These are phyloP conservation scores for Trichoderma sp. DNA, from an alignment of 2,329 filamentous ascomycete species.

Conservation along the genomic window DNA sequence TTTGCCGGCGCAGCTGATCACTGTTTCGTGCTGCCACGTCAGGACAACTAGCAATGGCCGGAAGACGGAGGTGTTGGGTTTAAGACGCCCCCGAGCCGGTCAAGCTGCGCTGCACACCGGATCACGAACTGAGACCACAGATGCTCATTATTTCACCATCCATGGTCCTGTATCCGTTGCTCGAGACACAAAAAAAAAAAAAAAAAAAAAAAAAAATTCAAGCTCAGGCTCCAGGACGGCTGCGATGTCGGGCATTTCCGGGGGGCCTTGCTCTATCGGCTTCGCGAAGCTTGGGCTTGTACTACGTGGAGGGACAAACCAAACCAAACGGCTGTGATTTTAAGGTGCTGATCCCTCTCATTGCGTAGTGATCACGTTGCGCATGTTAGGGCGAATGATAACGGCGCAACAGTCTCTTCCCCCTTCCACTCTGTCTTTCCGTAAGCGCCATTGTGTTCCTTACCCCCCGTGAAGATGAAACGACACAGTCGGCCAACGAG, in stretches of 20 bases:
- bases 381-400: constrained; percentile 2
- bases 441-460: constrained; percentile 16
- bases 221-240: background rate
- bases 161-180: background rate
- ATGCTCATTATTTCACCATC: background rate
- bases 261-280: background rate
- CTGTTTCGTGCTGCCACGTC: constrained; percentile 21
- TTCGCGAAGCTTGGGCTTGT: background rate
- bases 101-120: constrained; percentile 7
- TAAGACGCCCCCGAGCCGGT: background rate
- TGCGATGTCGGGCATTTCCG: constrained; percentile 7
- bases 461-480: constrained; percentile 17
- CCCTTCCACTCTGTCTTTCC: background rate
- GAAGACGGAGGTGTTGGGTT: background rate
- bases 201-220: background rate
- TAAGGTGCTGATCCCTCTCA: constrained; percentile 19
- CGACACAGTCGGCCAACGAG: constrained; percentile 13
- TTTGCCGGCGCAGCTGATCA: constrained; percentile 20
- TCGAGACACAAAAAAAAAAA: background rate
- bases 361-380: constrained; percentile 16
- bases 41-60: constrained; percentile 13
- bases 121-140: constrained; percentile 1
- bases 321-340: constrained; percentile 1
- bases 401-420: background rate
- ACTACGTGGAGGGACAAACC: background rate